These are phyloP conservation scores for Allium cepa DNA, from an alignment of 106 monocot species.

Conservation along the genomic window DNA sequence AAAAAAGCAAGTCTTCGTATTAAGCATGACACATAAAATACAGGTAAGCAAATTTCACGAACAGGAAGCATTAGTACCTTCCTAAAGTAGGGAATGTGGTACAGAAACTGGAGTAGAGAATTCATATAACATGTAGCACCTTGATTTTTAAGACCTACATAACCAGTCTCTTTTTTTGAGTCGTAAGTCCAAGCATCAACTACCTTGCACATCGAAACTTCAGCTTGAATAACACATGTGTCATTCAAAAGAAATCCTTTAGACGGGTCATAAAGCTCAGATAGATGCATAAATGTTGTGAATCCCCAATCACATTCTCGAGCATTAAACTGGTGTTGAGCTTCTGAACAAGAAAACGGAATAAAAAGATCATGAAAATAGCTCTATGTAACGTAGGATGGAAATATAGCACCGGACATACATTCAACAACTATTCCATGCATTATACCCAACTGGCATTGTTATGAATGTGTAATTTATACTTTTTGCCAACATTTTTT, in stretches of 20 bases:
- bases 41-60: neutral
- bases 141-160: slow-evolving; percentile 75
- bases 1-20: slow-evolving; percentile 12
- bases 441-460: too few relatives aligned
- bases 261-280: slow-evolving; percentile 52
- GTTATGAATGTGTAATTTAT: too few relatives aligned
- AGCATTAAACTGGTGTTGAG: slow-evolving; percentile 64
- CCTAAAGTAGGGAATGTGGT: slow-evolving; percentile 68
- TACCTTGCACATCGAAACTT: slow-evolving; percentile 47
- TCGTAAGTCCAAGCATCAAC: slow-evolving; percentile 61
- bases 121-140: slow-evolving; percentile 79
- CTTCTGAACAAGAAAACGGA: slow-evolving; percentile 26
- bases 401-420: neutral
- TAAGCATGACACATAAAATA: slow-evolving; percentile 22
- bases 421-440: neutral
- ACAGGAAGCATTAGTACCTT: slow-evolving; percentile 27
- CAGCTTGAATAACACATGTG: slow-evolving; percentile 48
- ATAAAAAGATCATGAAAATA: neutral
- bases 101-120: slow-evolving; percentile 60
- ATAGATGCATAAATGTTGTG: slow-evolving; percentile 65
- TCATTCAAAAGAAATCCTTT: slow-evolving; percentile 55
- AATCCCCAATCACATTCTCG: slow-evolving; percentile 75
- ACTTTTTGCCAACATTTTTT: too few relatives aligned
- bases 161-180: slow-evolving; percentile 68
- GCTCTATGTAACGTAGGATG: neutral